Percentiles rank a stretch among this genome's conserved stretches.
These are phyloP conservation scores for Dryas octopetala DNA, from an alignment of 306 rosid species.

Conservation along the genomic window DNA sequence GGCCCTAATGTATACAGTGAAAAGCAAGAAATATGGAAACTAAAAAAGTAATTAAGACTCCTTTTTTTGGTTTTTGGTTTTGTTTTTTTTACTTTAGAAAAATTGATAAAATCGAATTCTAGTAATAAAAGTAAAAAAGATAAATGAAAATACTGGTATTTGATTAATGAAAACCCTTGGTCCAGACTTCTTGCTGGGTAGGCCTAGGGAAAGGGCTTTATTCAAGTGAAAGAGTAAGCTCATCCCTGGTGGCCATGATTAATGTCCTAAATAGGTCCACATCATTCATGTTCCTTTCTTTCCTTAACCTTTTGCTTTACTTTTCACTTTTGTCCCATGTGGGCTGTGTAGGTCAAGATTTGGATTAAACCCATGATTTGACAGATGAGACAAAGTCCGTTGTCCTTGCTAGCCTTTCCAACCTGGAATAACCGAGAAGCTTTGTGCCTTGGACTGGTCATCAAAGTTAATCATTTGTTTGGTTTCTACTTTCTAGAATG, in stretches of 20 bases:
- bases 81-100: no score
- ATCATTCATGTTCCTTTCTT: not conserved
- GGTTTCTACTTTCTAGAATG: not conserved
- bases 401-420: conserved; percentile 11
- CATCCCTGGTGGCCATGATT: not conserved
- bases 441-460: not conserved
- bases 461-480: not conserved
- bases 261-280: not conserved
- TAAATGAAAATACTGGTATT: no score
- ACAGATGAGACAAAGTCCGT: conserved; percentile 20
- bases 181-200: no score
- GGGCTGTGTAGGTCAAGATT: conserved; percentile 21
- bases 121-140: no score
- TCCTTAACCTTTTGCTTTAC: not conserved
- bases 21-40: no score
- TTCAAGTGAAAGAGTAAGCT: no score
- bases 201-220: no score
- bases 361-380: conserved; percentile 19
- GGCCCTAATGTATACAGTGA: no score
- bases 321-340: conserved; percentile 8
- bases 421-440: conserved; percentile 13
- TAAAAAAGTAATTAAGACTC: no score
- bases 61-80: no score
- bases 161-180: no score
- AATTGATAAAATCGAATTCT: no score